phyloP scores from a whole-genome alignment of 2,329 filamentous ascomycete species.

The Catunica adiposa region DNA sequence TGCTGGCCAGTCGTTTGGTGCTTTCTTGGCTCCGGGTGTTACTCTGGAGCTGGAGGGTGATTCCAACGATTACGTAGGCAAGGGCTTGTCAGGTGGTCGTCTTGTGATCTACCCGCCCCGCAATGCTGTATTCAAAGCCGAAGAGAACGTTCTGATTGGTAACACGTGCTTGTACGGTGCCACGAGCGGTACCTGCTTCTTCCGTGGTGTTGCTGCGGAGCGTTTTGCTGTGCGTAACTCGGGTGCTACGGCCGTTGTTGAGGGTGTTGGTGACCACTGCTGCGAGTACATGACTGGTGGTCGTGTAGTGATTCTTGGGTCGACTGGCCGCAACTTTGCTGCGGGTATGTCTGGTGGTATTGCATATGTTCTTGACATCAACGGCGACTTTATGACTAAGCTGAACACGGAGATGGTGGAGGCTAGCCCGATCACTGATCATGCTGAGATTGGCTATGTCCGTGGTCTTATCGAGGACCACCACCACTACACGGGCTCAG shows the following conservation, averaged over 20 bases:
- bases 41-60: slow-evolving; percentile 93
- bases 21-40: slow-evolving; percentile 81
- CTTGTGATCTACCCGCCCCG: slow-evolving; percentile 87
- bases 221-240: slow-evolving; percentile 95
- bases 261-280: slow-evolving; percentile 88
- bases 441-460: slow-evolving; percentile 74
- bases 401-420: slow-evolving; percentile 98
- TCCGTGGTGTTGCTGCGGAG: slow-evolving; percentile 91
- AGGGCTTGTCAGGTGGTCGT: slow-evolving; percentile 83
- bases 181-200: slow-evolving; percentile 80
- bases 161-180: slow-evolving; percentile 94
- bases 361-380: slow-evolving; percentile 80
- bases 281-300: slow-evolving; percentile 99
- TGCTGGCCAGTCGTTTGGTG: slow-evolving; percentile 90
- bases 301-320: slow-evolving; percentile 70
- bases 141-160: slow-evolving; percentile 86
- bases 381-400: slow-evolving; percentile 79
- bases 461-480: slow-evolving; percentile 90
- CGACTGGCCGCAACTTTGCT: slow-evolving; percentile 89
- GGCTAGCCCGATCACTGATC: slow-evolving; percentile 66
- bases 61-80: slow-evolving; percentile 91
- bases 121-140: slow-evolving; percentile 80
- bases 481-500: slow-evolving; percentile 93
- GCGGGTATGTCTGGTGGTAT: slow-evolving; percentile 98
- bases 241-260: slow-evolving; percentile 86